Conservation (phyloP, 371 early-diverging fungal species). For the Mucor circinelloides region DNA sequence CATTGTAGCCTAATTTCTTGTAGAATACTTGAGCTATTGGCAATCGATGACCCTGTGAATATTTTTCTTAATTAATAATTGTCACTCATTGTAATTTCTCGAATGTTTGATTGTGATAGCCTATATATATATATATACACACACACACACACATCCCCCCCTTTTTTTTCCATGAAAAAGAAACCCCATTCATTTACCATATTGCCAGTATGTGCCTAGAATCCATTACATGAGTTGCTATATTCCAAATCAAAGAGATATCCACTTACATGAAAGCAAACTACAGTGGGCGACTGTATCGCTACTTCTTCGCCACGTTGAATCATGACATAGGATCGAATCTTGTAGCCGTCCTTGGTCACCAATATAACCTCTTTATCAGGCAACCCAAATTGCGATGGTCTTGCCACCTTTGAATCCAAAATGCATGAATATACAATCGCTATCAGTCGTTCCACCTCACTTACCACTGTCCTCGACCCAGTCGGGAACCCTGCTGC, state of each 20-base stretch:
- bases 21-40: slow-evolving; percentile 83
- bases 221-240: neutral
- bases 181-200: slow-evolving; percentile 59
- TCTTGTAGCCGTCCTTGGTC: slow-evolving; percentile 77
- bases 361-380: slow-evolving; percentile 79
- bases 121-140: neutral
- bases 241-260: neutral
- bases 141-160: neutral
- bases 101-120: neutral
- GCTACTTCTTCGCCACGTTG: slow-evolving; percentile 55
- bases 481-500: slow-evolving; percentile 50
- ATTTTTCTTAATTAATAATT: neutral
- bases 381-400: slow-evolving; percentile 70
- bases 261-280: slow-evolving; percentile 79
- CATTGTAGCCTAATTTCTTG: slow-evolving; percentile 73
- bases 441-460: too few species aligned
- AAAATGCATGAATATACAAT: neutral
- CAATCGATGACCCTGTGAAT: slow-evolving; percentile 79
- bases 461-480: slow-evolving; percentile 41
- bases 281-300: slow-evolving; percentile 68
- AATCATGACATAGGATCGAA: slow-evolving; percentile 81
- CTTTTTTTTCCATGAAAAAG: neutral
- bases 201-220: slow-evolving; percentile 92
- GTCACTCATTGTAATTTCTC: neutral
- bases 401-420: slow-evolving; percentile 63